phyloP scores from a whole-genome alignment of 73 alveolate genomes.

The Paraurostyla sp. region DNA sequence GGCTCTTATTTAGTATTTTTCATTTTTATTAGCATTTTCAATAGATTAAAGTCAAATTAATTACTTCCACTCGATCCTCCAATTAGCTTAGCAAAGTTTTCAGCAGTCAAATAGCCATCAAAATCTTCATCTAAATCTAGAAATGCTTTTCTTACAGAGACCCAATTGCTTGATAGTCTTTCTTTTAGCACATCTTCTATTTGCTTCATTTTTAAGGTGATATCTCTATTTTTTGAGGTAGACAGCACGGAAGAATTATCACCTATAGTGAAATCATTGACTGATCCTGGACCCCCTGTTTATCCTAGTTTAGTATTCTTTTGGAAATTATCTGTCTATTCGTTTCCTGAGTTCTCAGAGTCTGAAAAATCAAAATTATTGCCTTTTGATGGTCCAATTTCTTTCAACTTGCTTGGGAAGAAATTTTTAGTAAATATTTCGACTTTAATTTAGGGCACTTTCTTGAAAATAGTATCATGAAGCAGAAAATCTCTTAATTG shows the following conservation, averaged over 20 bases:
- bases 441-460: constrained; percentile 28
- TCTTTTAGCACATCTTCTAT: constrained; percentile 61
- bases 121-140: constrained; percentile 72
- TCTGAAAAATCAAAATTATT: constrained; percentile 5
- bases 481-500: constrained; percentile 25
- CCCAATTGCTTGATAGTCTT: constrained; percentile 62
- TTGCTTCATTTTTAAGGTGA: constrained; percentile 22
- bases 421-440: constrained; percentile 68
- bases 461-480: constrained; percentile 24
- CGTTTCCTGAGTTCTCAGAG: constrained; percentile 6
- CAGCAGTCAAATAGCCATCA: constrained; percentile 74
- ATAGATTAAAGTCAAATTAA: constrained; percentile 59
- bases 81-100: constrained; percentile 59
- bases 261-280: background rate
- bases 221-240: background rate
- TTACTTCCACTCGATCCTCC: constrained; percentile 44
- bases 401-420: constrained; percentile 42
- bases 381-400: background rate
- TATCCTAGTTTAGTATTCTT: background rate
- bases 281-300: background rate
- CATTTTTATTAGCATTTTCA: constrained; percentile 60
- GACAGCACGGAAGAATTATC: constrained; percentile 6
- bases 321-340: background rate
- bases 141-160: constrained; percentile 79
- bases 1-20: constrained; percentile 38